A percentile compares a stretch with the other conserved stretches of the same genome.
Conservation (phyloP, 225 moss, liverwort and hornwort genomes). For the Marchantia polymorpha region DNA sequence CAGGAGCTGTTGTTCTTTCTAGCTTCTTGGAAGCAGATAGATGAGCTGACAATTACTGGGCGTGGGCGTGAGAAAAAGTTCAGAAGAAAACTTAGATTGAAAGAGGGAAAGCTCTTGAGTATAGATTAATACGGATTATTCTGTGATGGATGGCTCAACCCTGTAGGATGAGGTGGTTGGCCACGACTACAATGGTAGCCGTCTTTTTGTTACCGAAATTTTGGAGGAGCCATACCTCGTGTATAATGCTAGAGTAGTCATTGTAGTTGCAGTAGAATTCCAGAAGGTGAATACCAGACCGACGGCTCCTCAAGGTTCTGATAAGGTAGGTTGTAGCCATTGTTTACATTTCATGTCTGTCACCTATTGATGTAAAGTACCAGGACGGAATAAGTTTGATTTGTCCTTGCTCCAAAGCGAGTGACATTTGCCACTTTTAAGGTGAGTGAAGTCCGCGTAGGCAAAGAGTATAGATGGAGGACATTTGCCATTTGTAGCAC, state of each 20-base stretch:
- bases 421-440: too few species aligned
- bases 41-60: neutral
- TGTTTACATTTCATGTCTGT: neutral
- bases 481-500: too few species aligned
- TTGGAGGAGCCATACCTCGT: neutral
- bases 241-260: slow-evolving; percentile 6
- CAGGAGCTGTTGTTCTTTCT: neutral
- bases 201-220: neutral
- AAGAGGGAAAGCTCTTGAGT: neutral
- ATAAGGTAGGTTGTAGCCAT: neutral
- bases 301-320: neutral
- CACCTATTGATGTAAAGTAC: neutral
- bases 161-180: neutral
- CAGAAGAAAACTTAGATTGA: neutral
- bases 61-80: neutral
- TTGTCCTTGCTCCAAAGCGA: too few species aligned
- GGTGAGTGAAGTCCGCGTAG: too few species aligned
- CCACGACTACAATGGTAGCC: too few species aligned
- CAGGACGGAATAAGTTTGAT: neutral
- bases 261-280: neutral
- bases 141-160: neutral
- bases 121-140: neutral
- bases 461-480: too few species aligned
- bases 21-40: too few species aligned
- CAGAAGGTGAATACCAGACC: too few species aligned